A percentile compares a stretch with the other conserved stretches of the same genome.
phyloP scores from a whole-genome alignment of 192 early-diverging fungal genomes.

The Geranomyces michiganensis region DNA sequence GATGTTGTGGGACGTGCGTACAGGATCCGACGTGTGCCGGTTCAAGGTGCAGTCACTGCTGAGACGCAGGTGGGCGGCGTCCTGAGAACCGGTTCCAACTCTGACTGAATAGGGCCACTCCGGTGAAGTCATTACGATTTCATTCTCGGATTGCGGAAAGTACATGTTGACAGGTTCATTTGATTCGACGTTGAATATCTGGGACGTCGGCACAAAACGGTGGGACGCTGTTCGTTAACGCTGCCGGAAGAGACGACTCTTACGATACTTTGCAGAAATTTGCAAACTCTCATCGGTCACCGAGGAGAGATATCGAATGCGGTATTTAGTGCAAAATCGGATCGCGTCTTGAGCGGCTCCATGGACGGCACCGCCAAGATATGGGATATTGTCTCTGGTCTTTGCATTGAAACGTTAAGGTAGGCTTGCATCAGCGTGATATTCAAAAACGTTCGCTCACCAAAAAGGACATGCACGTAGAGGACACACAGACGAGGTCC shows the following conservation, averaged over 20 bases:
- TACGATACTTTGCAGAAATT: slow-evolving; percentile 29
- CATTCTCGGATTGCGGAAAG: slow-evolving; percentile 39
- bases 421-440: not conserved
- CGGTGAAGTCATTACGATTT: slow-evolving; percentile 43
- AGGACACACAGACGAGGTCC: slow-evolving; percentile 53
- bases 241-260: not conserved
- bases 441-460: not conserved
- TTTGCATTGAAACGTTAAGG: slow-evolving; percentile 43
- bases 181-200: slow-evolving; percentile 54
- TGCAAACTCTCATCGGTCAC: slow-evolving; percentile 60
- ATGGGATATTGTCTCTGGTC: slow-evolving; percentile 44
- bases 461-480: slow-evolving; percentile 7
- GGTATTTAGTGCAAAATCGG: slow-evolving; percentile 36
- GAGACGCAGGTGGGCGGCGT: not conserved
- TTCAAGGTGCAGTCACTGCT: slow-evolving; percentile 36
- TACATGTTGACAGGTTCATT: slow-evolving; percentile 55
- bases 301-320: slow-evolving; percentile 48
- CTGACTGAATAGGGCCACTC: slow-evolving; percentile 47
- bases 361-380: slow-evolving; percentile 54
- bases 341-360: slow-evolving; percentile 43
- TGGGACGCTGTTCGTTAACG: not conserved
- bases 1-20: slow-evolving; percentile 57
- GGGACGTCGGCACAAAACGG: slow-evolving; percentile 44
- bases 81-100: not conserved
- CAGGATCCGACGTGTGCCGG: slow-evolving; percentile 41